Base-by-base conservation (phyloP, 2,329 filamentous ascomycete species). In the Pseudovirgaria hyperparasitica region DNA sequence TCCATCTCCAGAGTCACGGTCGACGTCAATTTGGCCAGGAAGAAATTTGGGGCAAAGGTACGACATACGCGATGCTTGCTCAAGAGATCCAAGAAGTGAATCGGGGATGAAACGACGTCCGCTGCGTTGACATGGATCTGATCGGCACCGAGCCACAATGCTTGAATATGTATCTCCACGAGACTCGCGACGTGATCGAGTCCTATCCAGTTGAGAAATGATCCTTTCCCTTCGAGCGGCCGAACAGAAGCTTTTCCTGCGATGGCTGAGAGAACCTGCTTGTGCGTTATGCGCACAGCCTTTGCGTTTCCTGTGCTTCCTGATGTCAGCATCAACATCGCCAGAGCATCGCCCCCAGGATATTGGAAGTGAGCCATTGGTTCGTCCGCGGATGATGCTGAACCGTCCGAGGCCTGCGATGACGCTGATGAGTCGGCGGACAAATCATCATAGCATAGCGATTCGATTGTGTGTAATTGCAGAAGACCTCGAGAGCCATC, bases 111-210 rank as follows among this genome's bases (percentile, higher is more conserved):
- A 0, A 63, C 32, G 2, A 70, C 27, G n/a, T 62, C 54, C 2
- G 50, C 37, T 0, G 62, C 48, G 1, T 39, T 43, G 4, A 65
- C 49, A 28, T 67, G 63, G 8, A 70, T 37, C 36, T 70, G 65
- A 23, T 57, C 44, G 1, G 47, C 44, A 5, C 52, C 52, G 2
- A 54, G 33, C 16, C 33, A 47, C 23, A 69, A 38, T 1, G 67
- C 62, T 9, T 58, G 57, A 0, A 72, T 39, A 35, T 72, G 68
- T 10, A 64, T 58, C 27, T 73, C 63, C 2, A 54, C 46, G 3
- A 74, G 43, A 31, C 47, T 58, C 0, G 61, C 68, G 7, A 70
- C 65, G 31, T 72, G 69, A 33, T 72, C 67, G 6, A 70, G 43
- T 1, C 54, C 54, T 9, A 67, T 56, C 63, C 63, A 68, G 32